Evolutionary conservation across 2,329 filamentous ascomycete species (phyloP).

Genomic region (Pseudopyricularia javanii): DNA sequence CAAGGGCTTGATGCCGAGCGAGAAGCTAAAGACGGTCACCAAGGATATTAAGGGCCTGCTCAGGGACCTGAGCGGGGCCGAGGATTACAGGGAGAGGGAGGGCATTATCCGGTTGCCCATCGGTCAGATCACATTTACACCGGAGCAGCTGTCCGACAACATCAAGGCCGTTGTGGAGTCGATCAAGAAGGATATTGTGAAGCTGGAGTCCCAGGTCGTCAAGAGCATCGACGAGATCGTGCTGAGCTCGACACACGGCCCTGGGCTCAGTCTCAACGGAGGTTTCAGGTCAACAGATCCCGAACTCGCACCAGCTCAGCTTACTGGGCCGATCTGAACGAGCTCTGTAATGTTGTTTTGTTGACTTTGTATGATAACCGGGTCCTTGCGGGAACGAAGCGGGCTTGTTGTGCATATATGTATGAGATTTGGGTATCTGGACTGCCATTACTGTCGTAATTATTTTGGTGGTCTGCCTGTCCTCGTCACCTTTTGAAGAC

Average conservation of each 20-base stretch:
- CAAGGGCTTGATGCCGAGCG: slow-evolving; percentile 81
- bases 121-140: slow-evolving; percentile 79
- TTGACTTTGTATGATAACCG: slow-evolving; percentile 10
- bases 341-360: not conserved
- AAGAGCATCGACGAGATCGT: slow-evolving; percentile 70
- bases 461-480: not conserved
- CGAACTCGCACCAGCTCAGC: slow-evolving; percentile 35
- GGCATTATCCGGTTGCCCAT: slow-evolving; percentile 84
- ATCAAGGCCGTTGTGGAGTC: slow-evolving; percentile 64
- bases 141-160: slow-evolving; percentile 75
- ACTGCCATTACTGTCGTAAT: not conserved
- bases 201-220: slow-evolving; percentile 47
- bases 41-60: slow-evolving; percentile 65
- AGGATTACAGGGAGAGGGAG: slow-evolving; percentile 73
- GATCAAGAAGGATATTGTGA: slow-evolving; percentile 63
- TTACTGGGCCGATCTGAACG: slow-evolving; percentile 42
- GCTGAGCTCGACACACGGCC: slow-evolving; percentile 75
- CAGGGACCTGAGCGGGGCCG: slow-evolving; percentile 70
- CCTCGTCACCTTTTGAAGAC: slow-evolving; percentile 27
- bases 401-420: slow-evolving; percentile 6
- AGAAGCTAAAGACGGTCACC: slow-evolving; percentile 81
- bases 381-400: slow-evolving; percentile 7
- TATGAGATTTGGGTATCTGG: not conserved
- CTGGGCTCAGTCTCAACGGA: slow-evolving; percentile 78
- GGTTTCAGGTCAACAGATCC: slow-evolving; percentile 55